Percentiles rank a stretch among this genome's conserved stretches.
Evolutionary conservation across 176 grass and related monocot species (phyloP).

Genomic region (Secale cereale): DNA sequence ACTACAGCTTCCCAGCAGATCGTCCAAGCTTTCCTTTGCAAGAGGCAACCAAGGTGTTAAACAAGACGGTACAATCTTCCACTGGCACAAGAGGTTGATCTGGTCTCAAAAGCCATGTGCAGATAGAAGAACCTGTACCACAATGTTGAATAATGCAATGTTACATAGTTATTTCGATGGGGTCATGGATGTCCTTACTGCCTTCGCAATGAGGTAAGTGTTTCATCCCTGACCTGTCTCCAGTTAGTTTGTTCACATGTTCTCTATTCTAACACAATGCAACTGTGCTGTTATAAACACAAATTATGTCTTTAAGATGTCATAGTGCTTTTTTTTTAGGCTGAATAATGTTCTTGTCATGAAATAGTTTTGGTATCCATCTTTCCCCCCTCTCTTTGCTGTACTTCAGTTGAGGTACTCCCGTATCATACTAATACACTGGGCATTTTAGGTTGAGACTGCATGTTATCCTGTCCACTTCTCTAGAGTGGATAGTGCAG

Average conservation of each 20-base stretch:
- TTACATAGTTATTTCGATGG: conserved; percentile 40
- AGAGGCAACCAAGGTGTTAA: conserved; percentile 9
- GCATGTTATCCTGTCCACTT: neutral
- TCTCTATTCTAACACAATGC: conserved; percentile 18
- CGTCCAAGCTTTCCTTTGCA: conserved; percentile 18
- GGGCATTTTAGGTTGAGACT: conserved; percentile 10
- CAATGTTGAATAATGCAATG: conserved; percentile 38
- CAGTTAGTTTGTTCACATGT: conserved; percentile 18
- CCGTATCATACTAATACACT: neutral
- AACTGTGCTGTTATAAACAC: neutral
- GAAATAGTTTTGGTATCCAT: neutral
- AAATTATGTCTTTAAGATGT: neutral
- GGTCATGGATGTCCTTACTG: conserved; percentile 40
- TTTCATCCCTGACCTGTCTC: conserved; percentile 25
- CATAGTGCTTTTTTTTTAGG: neutral
- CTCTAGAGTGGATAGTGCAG: neutral
- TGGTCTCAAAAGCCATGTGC: conserved; percentile 49
- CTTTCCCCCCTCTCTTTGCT: neutral
- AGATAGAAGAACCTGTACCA: conserved; percentile 38
- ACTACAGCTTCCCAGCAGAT: conserved; percentile 2
- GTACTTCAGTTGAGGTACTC: neutral
- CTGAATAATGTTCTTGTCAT: neutral
- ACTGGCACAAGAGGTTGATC: conserved; percentile 41
- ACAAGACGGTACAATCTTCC: conserved; percentile 28
- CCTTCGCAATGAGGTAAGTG: conserved; percentile 34